Percentiles rank a stretch among this genome's conserved stretches.
phyloP scores from a whole-genome alignment of 176 grass and related monocot genomes.

The Otatea glauca region DNA sequence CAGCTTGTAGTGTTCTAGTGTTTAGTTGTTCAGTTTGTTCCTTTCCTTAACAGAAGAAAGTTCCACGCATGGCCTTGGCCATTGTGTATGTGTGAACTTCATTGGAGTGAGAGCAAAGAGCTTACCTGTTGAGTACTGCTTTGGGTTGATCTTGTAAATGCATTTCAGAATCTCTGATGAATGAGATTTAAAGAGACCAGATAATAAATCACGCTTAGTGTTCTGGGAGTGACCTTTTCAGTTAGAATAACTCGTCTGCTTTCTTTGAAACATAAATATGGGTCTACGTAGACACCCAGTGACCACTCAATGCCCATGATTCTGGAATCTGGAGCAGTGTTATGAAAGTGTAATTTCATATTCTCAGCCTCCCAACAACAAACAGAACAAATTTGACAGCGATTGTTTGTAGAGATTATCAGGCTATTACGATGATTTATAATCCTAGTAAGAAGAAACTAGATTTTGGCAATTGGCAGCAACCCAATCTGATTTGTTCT shows the following conservation, averaged over 20 bases:
- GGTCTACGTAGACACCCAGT: background rate
- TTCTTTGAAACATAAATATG: background rate
- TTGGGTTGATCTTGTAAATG: conserved; percentile 28
- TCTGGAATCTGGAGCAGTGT: background rate
- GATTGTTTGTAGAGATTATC: background rate
- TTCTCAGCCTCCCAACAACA: background rate
- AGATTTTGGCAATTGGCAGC: background rate
- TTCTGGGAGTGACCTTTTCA: background rate
- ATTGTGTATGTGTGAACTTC: conserved; percentile 13
- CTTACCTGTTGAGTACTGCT: background rate
- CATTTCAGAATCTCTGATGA: background rate
- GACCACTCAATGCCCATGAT: background rate
- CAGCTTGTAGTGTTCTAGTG: conserved; percentile 6
- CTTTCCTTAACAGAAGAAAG: background rate
- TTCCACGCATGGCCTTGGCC: background rate
- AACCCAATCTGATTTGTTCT: background rate
- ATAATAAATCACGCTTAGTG: background rate
- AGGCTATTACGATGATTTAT: background rate
- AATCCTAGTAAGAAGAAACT: background rate
- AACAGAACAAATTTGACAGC: background rate
- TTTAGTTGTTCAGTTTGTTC: background rate
- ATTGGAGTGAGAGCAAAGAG: background rate
- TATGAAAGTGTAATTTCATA: background rate
- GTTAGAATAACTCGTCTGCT: background rate
- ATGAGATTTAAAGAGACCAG: background rate